Evolutionary conservation across 805 yeast species (phyloP), one percentile per base, ranked within the genome.

Genomic region (Saccharomycopsis capsularis): DNA sequence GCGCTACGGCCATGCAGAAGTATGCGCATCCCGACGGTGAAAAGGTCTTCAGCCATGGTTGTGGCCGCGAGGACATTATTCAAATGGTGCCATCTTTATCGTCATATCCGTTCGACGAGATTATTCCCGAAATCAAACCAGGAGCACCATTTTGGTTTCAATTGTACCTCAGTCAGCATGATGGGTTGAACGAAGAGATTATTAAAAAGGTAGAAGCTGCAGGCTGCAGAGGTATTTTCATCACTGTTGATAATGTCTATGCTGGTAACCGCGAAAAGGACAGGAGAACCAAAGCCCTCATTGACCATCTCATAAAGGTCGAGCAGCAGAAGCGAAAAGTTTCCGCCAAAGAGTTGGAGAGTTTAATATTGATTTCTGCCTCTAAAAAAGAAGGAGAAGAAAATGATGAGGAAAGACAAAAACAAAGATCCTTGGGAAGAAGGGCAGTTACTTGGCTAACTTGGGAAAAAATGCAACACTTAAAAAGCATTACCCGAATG

Each of bases 21-120:
- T 73, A 90, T 56, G 98, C 97, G 2, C 93, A 90, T 60, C 87
- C 88, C 2, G 96, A 87, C 36, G 98, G 98, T 48, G 97, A 91
- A 64, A 77, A 79, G 51, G 87, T 82, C 18, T 75, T 90, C 55
- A 88, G 96, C 1, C 71, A 82, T 59, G 89, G 88, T n/a, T 84
- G 95, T 27, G 88, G 80, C 36, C 72, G 74, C 50, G 83, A 85
- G 49, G 77, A 70, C 42, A 69, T 81, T 32, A 78, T 83, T 49
- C 96, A 90, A 66, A 90, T 90, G 98, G 81, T 90, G 49, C 89
- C 96, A 4, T 89, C 96, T 1, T 70, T 88, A 57, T 90, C 96
- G 1, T 85, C 95, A 3, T 86, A 87, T 63, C 80, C 95, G 2
- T 74, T 86, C 55, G 93, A 87, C 56, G 96, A 89, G 62, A 85